phyloP scores from a whole-genome alignment of 768 basidiomycete species.

The Panus rudis region DNA sequence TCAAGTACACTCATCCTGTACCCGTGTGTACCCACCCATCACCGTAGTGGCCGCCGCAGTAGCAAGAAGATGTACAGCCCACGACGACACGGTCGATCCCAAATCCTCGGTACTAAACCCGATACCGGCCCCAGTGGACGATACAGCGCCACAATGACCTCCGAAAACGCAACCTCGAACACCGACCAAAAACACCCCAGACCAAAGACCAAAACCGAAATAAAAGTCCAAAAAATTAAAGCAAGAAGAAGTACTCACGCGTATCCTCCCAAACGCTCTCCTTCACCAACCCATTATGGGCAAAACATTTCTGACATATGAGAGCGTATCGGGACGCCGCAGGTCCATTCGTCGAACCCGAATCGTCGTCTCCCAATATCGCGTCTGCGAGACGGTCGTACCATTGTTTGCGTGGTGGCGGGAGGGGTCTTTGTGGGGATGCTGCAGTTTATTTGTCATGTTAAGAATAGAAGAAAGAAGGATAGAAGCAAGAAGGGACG shows the following conservation, averaged over 20 bases:
- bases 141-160: too few relatives aligned
- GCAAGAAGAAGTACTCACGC: slow-evolving; percentile 44
- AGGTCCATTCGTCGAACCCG: slow-evolving; percentile 25
- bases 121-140: too few relatives aligned
- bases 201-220: neutral
- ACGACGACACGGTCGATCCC: too few relatives aligned
- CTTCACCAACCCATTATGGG: slow-evolving; percentile 84
- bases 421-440: slow-evolving; percentile 33
- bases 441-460: slow-evolving; percentile 19
- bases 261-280: slow-evolving; percentile 76
- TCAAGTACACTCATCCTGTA: too few relatives aligned
- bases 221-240: neutral
- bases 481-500: slow-evolving; percentile 10
- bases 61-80: too few relatives aligned
- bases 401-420: slow-evolving; percentile 31
- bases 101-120: too few relatives aligned
- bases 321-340: slow-evolving; percentile 63
- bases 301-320: slow-evolving; percentile 82
- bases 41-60: too few relatives aligned
- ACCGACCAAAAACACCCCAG: neutral
- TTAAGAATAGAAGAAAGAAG: neutral
- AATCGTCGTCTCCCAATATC: slow-evolving; percentile 41
- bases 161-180: too few relatives aligned
- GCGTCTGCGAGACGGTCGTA: slow-evolving; percentile 3
- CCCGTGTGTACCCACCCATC: too few relatives aligned